Evolutionary conservation across 164 flowering plant species (phyloP), one percentile per base, ranked within the genome.

Genomic region (Dillenia turbinata): DNA sequence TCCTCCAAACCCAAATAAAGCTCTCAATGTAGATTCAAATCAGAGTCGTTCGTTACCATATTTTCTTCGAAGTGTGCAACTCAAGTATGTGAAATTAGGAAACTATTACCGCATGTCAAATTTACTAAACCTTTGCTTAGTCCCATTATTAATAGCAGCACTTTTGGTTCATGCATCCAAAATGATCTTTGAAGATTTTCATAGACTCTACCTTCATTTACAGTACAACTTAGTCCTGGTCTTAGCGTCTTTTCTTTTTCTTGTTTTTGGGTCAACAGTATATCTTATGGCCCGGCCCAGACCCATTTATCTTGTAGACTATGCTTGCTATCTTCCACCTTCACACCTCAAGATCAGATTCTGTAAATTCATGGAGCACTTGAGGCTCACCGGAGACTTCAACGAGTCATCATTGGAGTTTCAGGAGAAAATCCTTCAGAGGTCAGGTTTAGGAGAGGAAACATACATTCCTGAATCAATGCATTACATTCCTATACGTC

Each of bases 401-500:
- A 66, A 3, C 16, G 69, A 13, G 65, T 65, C 2, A 69, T 65
- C 33, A 65, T 70, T 62, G 69, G 63, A 63, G 46, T 26, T 26
- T 26, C 33, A 26, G 33, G 0, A 2, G 5, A 26, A 26, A 26
- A 26, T 26, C 3, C 33, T 26, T 26, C 63, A 9, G 63, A 63
- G 64, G 63, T 69, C 63, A 54, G 73, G 33, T 52, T 69, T 8
- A 69, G 74, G 15, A 59, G 61, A 9, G 65, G 65, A 2, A 66
- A 60, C 47, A 51, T 52, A 19, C 19, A 9, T n/a, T 19, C 55
- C 55, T 0, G 9, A 52, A 3, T 22, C 55, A 19, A n/a, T 52
- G 40, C 3, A 1, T 1, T 17, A 52, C 24, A 52, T 52, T 5
- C 55, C 55, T 52, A 26, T 10, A 9, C 55, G 12, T 12, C 26